phyloP scores from a whole-genome alignment of 257 asterid genomes.

The Nicotiana noctiflora region DNA sequence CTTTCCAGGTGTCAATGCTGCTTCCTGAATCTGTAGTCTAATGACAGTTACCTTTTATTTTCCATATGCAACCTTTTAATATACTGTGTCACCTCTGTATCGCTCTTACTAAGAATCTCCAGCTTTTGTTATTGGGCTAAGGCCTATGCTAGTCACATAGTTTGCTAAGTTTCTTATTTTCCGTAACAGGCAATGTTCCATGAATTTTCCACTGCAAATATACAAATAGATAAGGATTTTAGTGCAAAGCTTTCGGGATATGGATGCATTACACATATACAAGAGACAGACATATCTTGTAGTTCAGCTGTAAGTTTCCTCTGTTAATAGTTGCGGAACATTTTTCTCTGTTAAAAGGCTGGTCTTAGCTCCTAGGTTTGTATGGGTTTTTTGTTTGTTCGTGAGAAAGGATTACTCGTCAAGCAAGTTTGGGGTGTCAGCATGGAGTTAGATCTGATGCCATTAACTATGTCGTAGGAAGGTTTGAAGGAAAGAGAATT shows the following conservation, averaged over 20 bases:
- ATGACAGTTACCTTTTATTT: neutral
- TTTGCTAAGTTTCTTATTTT: conserved; percentile 9
- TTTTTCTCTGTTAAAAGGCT: neutral
- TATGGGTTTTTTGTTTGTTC: too few species aligned
- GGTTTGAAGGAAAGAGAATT: too few species aligned
- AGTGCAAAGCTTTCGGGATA: conserved; percentile 96
- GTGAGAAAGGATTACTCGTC: too few species aligned
- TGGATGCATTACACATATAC: conserved; percentile 77
- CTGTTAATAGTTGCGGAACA: neutral
- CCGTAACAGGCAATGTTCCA: conserved; percentile 86
- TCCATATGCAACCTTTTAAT: neutral
- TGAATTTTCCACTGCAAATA: conserved; percentile 77
- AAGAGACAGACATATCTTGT: conserved; percentile 71
- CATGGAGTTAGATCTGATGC: too few species aligned
- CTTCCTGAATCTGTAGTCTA: neutral
- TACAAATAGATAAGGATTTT: conserved; percentile 91
- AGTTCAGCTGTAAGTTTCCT: conserved; percentile 41
- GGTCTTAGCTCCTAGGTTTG: neutral
- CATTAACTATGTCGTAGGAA: too few species aligned
- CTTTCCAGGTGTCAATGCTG: conserved; percentile 66
- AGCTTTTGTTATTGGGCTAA: neutral
- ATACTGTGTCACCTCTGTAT: neutral
- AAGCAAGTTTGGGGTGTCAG: too few species aligned
- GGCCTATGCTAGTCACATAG: neutral
- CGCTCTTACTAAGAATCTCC: neutral